These are phyloP conservation scores for Phytopythium chamaehyphon DNA, from an alignment of 352 stramenopile genomes.

Conservation along the genomic window DNA sequence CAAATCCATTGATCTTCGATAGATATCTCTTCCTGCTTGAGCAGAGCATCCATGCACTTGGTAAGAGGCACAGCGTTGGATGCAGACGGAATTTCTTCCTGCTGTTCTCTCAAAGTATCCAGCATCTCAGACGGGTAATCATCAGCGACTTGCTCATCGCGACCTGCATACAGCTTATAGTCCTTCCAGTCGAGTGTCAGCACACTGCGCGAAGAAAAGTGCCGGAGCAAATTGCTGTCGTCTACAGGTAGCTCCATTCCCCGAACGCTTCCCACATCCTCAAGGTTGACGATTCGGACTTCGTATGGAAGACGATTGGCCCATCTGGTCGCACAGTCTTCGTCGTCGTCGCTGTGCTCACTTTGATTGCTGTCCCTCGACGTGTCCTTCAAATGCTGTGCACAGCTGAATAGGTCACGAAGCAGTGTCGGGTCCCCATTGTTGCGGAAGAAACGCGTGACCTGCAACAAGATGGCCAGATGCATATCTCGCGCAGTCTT, in stretches of 20 bases:
- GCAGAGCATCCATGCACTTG: constrained; percentile 68
- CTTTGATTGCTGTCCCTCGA: not conserved
- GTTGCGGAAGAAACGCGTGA: constrained; percentile 40
- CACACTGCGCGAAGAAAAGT: constrained; percentile 75
- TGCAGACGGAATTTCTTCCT: constrained; percentile 27
- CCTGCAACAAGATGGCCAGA: constrained; percentile 58
- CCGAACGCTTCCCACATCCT: constrained; percentile 37
- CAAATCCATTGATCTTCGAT: constrained; percentile 76
- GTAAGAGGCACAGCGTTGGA: constrained; percentile 37
- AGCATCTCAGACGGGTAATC: constrained; percentile 24
- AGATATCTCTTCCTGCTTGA: constrained; percentile 67
- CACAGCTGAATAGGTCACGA: constrained; percentile 4
- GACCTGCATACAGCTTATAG: constrained; percentile 24
- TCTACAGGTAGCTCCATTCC: constrained; percentile 43
- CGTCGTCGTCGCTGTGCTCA: not conserved
- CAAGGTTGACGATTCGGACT: constrained; percentile 53
- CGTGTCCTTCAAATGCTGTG: not conserved
- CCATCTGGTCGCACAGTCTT: constrained; percentile 3
- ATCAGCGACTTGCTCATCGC: constrained; percentile 14
- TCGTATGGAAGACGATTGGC: constrained; percentile 36
- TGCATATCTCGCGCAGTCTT: constrained; percentile 62
- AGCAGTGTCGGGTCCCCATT: not conserved
- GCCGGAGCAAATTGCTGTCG: constrained; percentile 48
- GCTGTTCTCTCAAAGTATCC: not conserved
- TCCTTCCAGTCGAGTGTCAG: constrained; percentile 68